Conservation (phyloP, 1,284 basidiomycete species). For the Austroboletus rostrupii region DNA sequence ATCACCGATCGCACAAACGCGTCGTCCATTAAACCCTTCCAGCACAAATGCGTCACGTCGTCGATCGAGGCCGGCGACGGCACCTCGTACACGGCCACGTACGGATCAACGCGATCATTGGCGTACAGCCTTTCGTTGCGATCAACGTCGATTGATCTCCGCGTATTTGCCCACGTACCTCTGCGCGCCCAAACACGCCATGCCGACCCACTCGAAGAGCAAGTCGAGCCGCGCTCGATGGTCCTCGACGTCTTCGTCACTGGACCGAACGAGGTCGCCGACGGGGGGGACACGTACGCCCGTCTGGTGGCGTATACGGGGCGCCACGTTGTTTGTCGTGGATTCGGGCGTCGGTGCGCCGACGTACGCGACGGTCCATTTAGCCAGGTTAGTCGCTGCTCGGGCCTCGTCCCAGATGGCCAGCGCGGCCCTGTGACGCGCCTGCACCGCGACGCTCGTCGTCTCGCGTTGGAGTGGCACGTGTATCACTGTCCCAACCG, state of each 20-base stretch:
- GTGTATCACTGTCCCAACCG: slow-evolving; percentile 37
- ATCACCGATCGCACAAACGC: slow-evolving; percentile 49
- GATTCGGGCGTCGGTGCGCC: slow-evolving; percentile 1
- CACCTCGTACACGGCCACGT: slow-evolving; percentile 40
- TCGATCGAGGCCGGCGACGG: slow-evolving; percentile 38
- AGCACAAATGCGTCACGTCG: slow-evolving; percentile 48
- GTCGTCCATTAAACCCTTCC: slow-evolving; percentile 54
- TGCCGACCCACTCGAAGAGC: slow-evolving; percentile 68
- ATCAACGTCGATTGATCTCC: neutral
- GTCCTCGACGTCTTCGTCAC: slow-evolving; percentile 36
- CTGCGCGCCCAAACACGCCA: slow-evolving; percentile 48
- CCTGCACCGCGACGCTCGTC: slow-evolving; percentile 30
- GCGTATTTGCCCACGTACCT: slow-evolving; percentile 21
- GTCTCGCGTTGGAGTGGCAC: slow-evolving; percentile 38
- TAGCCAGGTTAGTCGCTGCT: slow-evolving; percentile 29
- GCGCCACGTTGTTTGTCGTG: slow-evolving; percentile 5
- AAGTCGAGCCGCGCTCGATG: slow-evolving; percentile 42
- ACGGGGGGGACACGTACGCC: slow-evolving; percentile 35
- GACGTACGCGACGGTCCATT: slow-evolving; percentile 45
- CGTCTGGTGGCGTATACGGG: slow-evolving; percentile 18
- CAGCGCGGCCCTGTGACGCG: slow-evolving; percentile 35
- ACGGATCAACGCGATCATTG: slow-evolving; percentile 42
- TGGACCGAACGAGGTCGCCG: slow-evolving; percentile 24
- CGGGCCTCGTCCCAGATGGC: slow-evolving; percentile 39
- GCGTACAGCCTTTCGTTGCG: slow-evolving; percentile 31